Base-by-base conservation (phyloP, 495 filamentous ascomycete genomes). In the Geopyxis carbonaria region DNA sequence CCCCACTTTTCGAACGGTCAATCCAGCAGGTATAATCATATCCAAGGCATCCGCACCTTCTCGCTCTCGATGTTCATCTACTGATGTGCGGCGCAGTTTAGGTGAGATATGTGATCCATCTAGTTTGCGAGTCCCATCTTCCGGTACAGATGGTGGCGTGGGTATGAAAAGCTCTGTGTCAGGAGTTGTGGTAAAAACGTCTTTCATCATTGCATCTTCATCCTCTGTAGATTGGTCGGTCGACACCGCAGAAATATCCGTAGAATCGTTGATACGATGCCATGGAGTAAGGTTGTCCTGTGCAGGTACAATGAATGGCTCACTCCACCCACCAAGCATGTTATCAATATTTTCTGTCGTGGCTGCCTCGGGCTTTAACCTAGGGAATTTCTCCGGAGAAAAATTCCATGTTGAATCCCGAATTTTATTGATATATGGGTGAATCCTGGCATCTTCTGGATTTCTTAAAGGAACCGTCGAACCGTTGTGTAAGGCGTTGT, bases 351-450 rank as follows among this genome's bases (percentile, higher is more conserved):
- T 75, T 39, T 80, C 75, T 2, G 67, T 64, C 2, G 70, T 79
- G 24, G 79, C 67, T 23, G 76, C 46, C 42, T 81, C 78, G 7
- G 78, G 76, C 29, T 64, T 65, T 63, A 82, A 68, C 3, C 78
- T 68, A 16, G 73, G 69, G 30, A 83, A 79, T 2, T 48, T 69
- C 34, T 83, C 78, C 0, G 64, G 65, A 9, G 66, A 61, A 44
- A 80, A 77, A 21, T 59, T 60, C 21, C 78, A 70, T 30, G 64
- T 74, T 14, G 75, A 72, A 45, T 80, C 69, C 41, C 75, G 75
- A 50, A 83, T 76, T 11, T 70, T 70, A 45, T 74, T 65, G 24
- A 83, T 73, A 47, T 80, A 83, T 44, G 78, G 78, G 45, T 83
- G 78, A 41, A 81, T 72, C 24, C 67, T 58, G n/a, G 68, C 68